Evolutionary conservation across 306 rosid genomes (phyloP), one percentile per base, ranked within the genome.

Genomic region (Castanopsis chinensis): DNA sequence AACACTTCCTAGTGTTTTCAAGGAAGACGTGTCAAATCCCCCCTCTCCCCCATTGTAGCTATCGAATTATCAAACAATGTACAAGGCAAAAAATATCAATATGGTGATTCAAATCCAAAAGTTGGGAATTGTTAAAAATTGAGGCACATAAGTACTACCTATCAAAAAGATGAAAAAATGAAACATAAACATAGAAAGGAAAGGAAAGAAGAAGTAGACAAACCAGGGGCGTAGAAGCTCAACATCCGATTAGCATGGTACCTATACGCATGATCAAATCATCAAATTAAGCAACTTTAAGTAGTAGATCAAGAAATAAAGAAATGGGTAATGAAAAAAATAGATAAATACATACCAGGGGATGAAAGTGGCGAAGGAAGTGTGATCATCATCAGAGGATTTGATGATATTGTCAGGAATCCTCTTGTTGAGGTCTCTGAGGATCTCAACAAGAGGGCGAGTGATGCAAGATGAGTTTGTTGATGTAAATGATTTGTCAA

Each of bases 161-260:
- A 37, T 37, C 1, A 41, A 35, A 35, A 35, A 35, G 43, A 35
- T 6, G 43, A 35, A 9, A 41, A 41, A 41, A 7, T 41, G 45
- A 17, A 54, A 65, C 33, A 55, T 27, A 61, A 63, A 73, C 57
- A 9, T 19, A 72, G 73, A n/a, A n/a, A 67, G 41, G 49, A 68
- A 54, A 75, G 6, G 21, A 12, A 70, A 55, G 75, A 76, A 70
- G 72, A 80, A 33, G 13, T 58, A 10, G 27, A 79, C 84, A 75
- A 17, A 94, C 98, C 99, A 85, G 99, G 97, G 64, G 99, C 99
- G 25, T 93, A 95, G 90, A 95, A 93, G 89, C 98, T 95, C 87
- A 95, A 74, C 99, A 95, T 95, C 85, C 98, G 85, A 69, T 95
- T 95, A 5, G 99, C 99, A 85, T 95, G 99, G 85, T 87, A 94